phyloP scores from a whole-genome alignment of 192 early-diverging fungal genomes.

The Piromyces sp. region DNA sequence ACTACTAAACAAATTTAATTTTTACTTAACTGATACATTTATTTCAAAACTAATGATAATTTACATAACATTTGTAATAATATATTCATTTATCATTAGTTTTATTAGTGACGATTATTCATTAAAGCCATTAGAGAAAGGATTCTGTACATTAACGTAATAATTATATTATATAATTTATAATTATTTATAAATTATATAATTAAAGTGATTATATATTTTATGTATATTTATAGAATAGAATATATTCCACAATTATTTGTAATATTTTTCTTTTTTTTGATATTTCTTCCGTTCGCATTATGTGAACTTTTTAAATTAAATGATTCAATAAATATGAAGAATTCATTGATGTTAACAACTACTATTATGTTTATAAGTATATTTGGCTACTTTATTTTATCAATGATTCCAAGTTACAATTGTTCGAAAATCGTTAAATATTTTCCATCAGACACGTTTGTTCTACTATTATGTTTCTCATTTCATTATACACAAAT shows the following conservation, averaged over 20 bases:
- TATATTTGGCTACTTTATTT: not conserved
- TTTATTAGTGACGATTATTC: not conserved
- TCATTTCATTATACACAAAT: not conserved
- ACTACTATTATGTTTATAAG: not conserved
- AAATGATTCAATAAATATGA: not conserved
- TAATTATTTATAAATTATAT: no score
- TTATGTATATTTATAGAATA: no score
- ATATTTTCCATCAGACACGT: not conserved
- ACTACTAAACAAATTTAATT: not conserved
- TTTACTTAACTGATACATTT: not conserved
- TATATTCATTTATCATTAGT: not conserved
- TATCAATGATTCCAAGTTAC: not conserved
- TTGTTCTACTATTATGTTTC: not conserved
- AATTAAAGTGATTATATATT: no score
- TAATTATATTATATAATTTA: no score
- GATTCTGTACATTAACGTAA: not conserved
- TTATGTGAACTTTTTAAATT: not conserved
- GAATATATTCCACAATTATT: no score
- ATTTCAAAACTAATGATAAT: not conserved
- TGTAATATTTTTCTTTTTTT: no score
- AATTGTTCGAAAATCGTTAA: not conserved
- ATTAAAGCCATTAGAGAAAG: not conserved
- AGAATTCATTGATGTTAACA: not conserved
- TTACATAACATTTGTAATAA: not conserved
- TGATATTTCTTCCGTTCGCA: no score